Percentiles rank a stretch among this genome's conserved stretches.
phyloP scores from a whole-genome alignment of 495 filamentous ascomycete species.

The Talaromyces stipitatus region DNA sequence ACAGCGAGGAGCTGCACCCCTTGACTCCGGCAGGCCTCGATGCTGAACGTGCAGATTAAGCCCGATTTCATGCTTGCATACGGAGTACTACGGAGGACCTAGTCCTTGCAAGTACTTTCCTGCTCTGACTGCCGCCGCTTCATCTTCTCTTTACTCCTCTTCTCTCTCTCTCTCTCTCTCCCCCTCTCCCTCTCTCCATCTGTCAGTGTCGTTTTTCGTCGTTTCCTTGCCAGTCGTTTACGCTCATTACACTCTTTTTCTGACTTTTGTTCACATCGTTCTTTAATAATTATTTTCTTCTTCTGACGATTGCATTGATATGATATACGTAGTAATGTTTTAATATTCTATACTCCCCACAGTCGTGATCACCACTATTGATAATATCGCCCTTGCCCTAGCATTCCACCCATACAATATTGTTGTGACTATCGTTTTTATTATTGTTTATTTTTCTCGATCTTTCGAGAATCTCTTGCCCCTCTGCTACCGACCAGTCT shows the following conservation, averaged over 20 bases:
- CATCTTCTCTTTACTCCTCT: conserved; percentile 2
- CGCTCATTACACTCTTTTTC: conserved; percentile 8
- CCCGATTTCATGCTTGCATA: background rate
- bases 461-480: background rate
- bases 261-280: conserved; percentile 4
- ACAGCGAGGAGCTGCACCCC: conserved; percentile 1
- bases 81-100: background rate
- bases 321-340: conserved; percentile 4
- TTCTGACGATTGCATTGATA: conserved; percentile 14
- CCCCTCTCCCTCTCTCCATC: conserved; percentile 3
- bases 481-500: background rate
- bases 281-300: conserved; percentile 8
- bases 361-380: conserved; percentile 5
- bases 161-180: conserved; percentile 5
- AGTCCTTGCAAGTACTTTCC: background rate
- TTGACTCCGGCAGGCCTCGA: conserved; percentile 1
- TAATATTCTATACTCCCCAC: conserved; percentile 4
- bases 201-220: conserved; percentile 8
- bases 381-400: conserved; percentile 5
- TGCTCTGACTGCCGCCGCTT: conserved; percentile 2
- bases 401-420: background rate
- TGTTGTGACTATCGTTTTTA: background rate
- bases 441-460: conserved; percentile 4
- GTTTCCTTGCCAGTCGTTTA: conserved; percentile 11
- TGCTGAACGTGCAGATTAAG: conserved; percentile 3